Conservation (phyloP, 192 early-diverging fungal genomes). For the Umbelopsis isabellina region DNA sequence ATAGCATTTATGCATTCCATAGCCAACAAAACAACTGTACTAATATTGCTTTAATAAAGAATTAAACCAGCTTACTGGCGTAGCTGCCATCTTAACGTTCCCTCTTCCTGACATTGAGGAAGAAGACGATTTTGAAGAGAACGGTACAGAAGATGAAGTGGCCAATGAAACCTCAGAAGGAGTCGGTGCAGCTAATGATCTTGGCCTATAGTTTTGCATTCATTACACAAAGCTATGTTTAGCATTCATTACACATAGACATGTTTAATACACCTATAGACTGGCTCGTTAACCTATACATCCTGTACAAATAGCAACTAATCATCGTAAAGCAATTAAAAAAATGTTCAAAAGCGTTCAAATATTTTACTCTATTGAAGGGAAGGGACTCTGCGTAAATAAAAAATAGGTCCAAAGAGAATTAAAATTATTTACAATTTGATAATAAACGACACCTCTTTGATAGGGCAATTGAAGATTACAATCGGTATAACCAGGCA, state of each 20-base stretch:
- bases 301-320: slow-evolving; percentile 2
- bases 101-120: slow-evolving; percentile 87
- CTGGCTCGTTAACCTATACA: neutral
- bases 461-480: too few relatives aligned
- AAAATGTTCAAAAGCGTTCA: too few relatives aligned
- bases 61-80: slow-evolving; percentile 90
- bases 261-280: neutral
- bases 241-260: neutral
- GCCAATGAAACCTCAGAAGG: neutral
- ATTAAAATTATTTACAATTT: too few relatives aligned
- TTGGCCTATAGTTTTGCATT: slow-evolving; percentile 1
- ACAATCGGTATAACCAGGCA: neutral
- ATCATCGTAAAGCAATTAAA: too few relatives aligned
- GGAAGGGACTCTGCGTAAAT: too few relatives aligned
- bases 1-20: neutral
- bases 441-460: too few relatives aligned
- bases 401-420: too few relatives aligned
- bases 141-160: slow-evolving; percentile 34
- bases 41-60: slow-evolving; percentile 47
- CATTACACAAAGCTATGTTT: neutral
- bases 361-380: too few relatives aligned
- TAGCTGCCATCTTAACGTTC: slow-evolving; percentile 92
- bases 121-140: slow-evolving; percentile 52
- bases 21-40: neutral
- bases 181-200: neutral